A percentile compares a stretch with the other conserved stretches of the same genome.
Evolutionary conservation across 2,329 filamentous ascomycete species (phyloP).

Genomic region (Stachybotrys chartarum): DNA sequence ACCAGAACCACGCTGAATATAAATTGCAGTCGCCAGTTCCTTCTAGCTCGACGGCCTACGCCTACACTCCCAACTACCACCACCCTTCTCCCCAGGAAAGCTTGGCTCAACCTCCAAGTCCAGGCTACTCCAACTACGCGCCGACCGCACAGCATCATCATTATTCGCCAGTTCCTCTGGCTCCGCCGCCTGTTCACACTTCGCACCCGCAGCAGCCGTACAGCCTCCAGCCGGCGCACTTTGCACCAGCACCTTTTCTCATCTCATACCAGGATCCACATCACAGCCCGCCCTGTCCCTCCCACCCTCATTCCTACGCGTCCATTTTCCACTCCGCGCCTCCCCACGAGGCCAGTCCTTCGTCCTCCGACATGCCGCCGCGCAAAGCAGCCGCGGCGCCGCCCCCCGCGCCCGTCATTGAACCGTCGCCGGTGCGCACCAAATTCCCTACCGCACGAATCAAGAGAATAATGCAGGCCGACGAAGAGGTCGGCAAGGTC

Average conservation of each 20-base stretch:
- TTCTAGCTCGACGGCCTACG: conserved; percentile 6
- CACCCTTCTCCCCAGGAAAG: conserved; percentile 16
- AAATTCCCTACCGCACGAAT: conserved; percentile 97
- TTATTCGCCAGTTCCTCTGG: neutral
- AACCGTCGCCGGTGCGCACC: conserved; percentile 72
- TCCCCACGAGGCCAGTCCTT: conserved; percentile 6
- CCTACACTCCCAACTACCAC: conserved; percentile 18
- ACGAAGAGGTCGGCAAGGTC: conserved; percentile 97
- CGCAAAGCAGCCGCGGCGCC: conserved; percentile 22
- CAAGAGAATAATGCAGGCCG: conserved; percentile 98
- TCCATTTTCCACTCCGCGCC: neutral
- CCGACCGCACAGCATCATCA: conserved; percentile 11
- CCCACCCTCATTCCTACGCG: neutral
- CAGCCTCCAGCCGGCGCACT: conserved; percentile 8
- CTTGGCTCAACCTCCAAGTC: conserved; percentile 10
- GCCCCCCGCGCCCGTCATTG: conserved; percentile 34
- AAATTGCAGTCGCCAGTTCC: conserved; percentile 23
- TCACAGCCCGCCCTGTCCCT: neutral
- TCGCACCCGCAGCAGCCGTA: conserved; percentile 8
- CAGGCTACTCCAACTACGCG: conserved; percentile 15
- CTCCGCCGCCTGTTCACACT: neutral
- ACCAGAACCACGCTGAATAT: conserved; percentile 17
- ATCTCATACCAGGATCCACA: neutral
- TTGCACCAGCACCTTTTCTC: conserved; percentile 2
- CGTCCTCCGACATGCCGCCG: conserved; percentile 24